These are phyloP conservation scores for Colletotrichum tofieldiae DNA, from an alignment of 2,329 filamentous ascomycete genomes.

Conservation along the genomic window DNA sequence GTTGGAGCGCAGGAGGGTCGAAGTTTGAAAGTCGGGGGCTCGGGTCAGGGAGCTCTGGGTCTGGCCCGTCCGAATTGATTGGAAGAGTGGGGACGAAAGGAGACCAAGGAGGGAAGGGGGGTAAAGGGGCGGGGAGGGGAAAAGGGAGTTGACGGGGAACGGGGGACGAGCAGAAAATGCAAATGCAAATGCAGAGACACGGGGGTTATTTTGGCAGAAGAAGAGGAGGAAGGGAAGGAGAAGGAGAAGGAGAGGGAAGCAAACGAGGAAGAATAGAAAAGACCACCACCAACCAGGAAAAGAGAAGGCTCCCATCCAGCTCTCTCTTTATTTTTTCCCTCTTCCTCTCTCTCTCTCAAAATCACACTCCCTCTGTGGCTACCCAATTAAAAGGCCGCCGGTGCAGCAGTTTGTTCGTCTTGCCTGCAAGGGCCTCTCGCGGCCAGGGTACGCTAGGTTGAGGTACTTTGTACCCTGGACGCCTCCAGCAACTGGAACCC, in stretches of 20 bases:
- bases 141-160: conserved; percentile 30
- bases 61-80: conserved; percentile 43
- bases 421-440: conserved; percentile 40
- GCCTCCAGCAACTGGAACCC: conserved; percentile 5
- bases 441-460: conserved; percentile 25
- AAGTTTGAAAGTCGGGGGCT: conserved; percentile 40
- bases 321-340: neutral
- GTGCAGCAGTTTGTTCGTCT: conserved; percentile 32
- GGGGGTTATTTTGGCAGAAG: neutral
- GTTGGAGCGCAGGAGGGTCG: conserved; percentile 38
- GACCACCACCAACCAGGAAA: conserved; percentile 9
- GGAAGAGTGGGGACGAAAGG: conserved; percentile 36
- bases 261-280: conserved; percentile 16
- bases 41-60: conserved; percentile 38
- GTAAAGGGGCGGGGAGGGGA: neutral
- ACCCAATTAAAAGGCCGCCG: conserved; percentile 16
- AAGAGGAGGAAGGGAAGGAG: neutral
- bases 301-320: conserved; percentile 13
- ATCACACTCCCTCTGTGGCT: neutral
- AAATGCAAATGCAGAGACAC: conserved; percentile 32
- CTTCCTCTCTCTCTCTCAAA: neutral
- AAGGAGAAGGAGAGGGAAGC: neutral
- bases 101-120: conserved; percentile 23
- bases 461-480: conserved; percentile 17
- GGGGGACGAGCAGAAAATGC: conserved; percentile 32